These are phyloP conservation scores for Ceratocystis variospora DNA, from an alignment of 2,329 filamentous ascomycete species.

Conservation along the genomic window DNA sequence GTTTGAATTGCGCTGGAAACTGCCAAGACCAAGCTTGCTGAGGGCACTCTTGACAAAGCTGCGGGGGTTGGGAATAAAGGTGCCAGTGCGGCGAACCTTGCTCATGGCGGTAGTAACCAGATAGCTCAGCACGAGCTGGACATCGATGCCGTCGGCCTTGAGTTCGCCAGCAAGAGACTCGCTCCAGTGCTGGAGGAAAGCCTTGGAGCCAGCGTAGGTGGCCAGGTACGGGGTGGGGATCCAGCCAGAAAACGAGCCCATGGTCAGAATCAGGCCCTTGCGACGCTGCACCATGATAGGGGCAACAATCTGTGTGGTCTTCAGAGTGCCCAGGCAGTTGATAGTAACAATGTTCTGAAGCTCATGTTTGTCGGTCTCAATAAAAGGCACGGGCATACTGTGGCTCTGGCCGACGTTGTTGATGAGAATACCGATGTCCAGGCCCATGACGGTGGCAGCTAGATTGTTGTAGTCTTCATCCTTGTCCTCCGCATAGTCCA, in stretches of 20 bases:
- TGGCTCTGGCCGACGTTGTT: slow-evolving; percentile 97
- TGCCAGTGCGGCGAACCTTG: slow-evolving; percentile 71
- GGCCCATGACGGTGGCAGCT: slow-evolving; percentile 49
- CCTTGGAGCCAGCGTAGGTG: slow-evolving; percentile 95
- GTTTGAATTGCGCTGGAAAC: slow-evolving; percentile 60
- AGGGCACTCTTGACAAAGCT: slow-evolving; percentile 68
- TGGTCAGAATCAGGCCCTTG: slow-evolving; percentile 81
- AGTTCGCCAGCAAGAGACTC: slow-evolving; percentile 74
- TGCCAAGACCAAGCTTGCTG: slow-evolving; percentile 64
- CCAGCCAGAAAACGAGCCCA: slow-evolving; percentile 93
- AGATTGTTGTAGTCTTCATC: slow-evolving; percentile 69
- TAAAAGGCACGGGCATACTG: slow-evolving; percentile 79
- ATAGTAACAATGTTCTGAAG: slow-evolving; percentile 84
- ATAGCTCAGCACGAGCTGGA: slow-evolving; percentile 85
- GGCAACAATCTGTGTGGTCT: slow-evolving; percentile 71
- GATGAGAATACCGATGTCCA: slow-evolving; percentile 77
- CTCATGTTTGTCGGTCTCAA: slow-evolving; percentile 64
- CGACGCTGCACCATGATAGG: slow-evolving; percentile 75
- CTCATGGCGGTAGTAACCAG: slow-evolving; percentile 94
- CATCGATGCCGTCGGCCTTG: slow-evolving; percentile 63
- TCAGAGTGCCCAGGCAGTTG: slow-evolving; percentile 84
- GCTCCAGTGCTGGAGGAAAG: slow-evolving; percentile 95
- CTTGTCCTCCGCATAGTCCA: slow-evolving; percentile 78
- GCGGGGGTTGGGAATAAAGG: slow-evolving; percentile 67
- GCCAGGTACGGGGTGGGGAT: slow-evolving; percentile 83